Evolutionary conservation across 257 asterid genomes (phyloP).

Genomic region (Lycium ferocissimum): DNA sequence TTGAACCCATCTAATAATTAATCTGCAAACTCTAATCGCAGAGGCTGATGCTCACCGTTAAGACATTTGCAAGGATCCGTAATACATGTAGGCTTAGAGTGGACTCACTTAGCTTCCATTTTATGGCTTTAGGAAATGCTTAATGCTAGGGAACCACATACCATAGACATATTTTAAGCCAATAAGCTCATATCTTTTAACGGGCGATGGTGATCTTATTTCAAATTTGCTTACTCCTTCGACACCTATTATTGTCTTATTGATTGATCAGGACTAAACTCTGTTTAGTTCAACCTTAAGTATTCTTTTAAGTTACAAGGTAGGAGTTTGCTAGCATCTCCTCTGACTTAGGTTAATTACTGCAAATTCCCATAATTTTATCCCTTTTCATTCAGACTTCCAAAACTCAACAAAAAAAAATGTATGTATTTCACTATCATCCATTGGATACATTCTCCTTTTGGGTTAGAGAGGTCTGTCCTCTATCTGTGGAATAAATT

Average conservation of each 20-base stretch:
- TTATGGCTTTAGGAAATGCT: not conserved
- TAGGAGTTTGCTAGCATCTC: not conserved
- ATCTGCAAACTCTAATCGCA: slow-evolving; percentile 1
- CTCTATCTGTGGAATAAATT: not conserved
- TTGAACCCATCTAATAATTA: not conserved
- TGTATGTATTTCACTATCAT: not conserved
- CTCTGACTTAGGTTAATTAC: slow-evolving; percentile 14
- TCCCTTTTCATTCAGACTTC: not conserved
- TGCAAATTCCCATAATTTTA: not conserved
- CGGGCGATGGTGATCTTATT: not conserved
- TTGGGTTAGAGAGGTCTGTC: not conserved
- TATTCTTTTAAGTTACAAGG: not conserved
- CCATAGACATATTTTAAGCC: not conserved
- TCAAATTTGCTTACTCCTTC: not conserved
- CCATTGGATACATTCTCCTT: not conserved
- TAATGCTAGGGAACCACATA: slow-evolving; percentile 2
- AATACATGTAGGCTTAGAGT: not conserved
- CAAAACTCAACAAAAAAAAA: not conserved
- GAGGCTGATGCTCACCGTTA: not conserved
- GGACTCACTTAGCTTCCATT: slow-evolving; percentile 21
- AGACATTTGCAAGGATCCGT: not conserved
- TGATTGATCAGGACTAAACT: not conserved
- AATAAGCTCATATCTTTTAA: not conserved
- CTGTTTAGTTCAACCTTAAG: not conserved
- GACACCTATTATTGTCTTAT: not conserved